Conservation (phyloP, 2,329 filamentous ascomycete species). For the Diaporthe citriasiana region DNA sequence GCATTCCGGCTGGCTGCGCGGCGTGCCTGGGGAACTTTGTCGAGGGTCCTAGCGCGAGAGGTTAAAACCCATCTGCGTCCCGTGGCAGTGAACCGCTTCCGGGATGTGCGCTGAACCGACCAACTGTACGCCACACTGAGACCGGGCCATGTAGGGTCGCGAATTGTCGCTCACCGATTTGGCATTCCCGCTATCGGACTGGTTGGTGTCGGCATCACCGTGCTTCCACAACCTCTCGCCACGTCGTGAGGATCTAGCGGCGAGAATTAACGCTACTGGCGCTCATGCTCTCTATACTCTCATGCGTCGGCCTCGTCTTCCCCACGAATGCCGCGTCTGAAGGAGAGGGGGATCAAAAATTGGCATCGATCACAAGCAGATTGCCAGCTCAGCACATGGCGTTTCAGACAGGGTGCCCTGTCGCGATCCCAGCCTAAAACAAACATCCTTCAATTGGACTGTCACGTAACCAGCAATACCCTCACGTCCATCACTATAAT, state of each 20-base stretch:
- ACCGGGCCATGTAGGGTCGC: slow-evolving; percentile 27
- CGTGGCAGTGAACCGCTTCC: slow-evolving; percentile 19
- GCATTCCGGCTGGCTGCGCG: too few species aligned
- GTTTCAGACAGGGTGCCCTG: slow-evolving; percentile 25
- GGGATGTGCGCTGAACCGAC: slow-evolving; percentile 21
- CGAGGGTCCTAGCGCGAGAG: slow-evolving; percentile 23
- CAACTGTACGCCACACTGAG: slow-evolving; percentile 16
- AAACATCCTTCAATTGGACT: slow-evolving; percentile 13
- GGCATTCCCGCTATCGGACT: slow-evolving; percentile 31
- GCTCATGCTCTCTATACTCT: slow-evolving; percentile 18
- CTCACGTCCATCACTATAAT: slow-evolving; percentile 14
- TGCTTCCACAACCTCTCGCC: not conserved
- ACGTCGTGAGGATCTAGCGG: slow-evolving; percentile 28
- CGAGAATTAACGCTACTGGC: slow-evolving; percentile 29
- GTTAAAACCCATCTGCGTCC: slow-evolving; percentile 18
- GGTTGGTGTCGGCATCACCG: slow-evolving; percentile 37
- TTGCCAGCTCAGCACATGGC: slow-evolving; percentile 15
- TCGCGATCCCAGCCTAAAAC: slow-evolving; percentile 21
- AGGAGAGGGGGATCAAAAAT: slow-evolving; percentile 1
- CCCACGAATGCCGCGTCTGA: slow-evolving; percentile 20
- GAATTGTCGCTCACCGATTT: slow-evolving; percentile 35
- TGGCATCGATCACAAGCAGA: slow-evolving; percentile 23
- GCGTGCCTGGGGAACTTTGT: slow-evolving; percentile 28
- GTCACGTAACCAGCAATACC: slow-evolving; percentile 22
- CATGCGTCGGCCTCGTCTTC: slow-evolving; percentile 32